phyloP scores from a whole-genome alignment of 768 basidiomycete species.

The Cantharellus cinnabarinus region DNA sequence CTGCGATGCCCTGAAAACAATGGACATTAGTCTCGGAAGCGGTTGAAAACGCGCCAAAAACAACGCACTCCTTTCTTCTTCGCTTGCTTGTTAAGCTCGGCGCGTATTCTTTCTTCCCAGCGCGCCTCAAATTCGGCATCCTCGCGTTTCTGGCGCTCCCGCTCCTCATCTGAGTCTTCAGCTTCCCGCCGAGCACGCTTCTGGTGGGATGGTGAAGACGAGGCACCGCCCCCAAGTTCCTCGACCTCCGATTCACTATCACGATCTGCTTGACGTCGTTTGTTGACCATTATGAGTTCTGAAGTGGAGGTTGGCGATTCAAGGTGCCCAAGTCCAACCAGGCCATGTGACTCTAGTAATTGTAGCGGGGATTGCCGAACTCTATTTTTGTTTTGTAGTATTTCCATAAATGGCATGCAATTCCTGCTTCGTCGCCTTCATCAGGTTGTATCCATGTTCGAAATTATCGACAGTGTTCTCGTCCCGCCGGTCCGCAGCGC shows the following conservation, averaged over 20 bases:
- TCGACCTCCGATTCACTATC: background rate
- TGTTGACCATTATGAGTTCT: background rate
- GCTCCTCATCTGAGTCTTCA: background rate
- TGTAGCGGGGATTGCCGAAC: no score
- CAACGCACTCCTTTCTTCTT: background rate
- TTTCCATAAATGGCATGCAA: no score
- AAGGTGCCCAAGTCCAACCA: no score
- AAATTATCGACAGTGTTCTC: no score
- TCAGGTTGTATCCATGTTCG: no score
- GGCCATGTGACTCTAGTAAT: no score
- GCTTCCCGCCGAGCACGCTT: background rate
- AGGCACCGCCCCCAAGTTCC: background rate
- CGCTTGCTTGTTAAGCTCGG: background rate
- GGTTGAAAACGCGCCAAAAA: background rate
- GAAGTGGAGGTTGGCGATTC: no score
- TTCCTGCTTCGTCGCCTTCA: no score
- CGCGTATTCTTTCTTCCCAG: background rate
- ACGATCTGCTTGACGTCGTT: background rate
- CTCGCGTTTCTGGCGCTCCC: background rate
- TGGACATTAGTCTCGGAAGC: background rate
- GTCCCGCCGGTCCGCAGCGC: no score
- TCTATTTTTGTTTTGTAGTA: no score
- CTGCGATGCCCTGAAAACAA: slow-evolving; percentile 42
- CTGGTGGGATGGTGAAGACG: background rate
- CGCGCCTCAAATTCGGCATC: background rate